These are phyloP conservation scores for Sanghuangporus baumii DNA, from an alignment of 1,284 basidiomycete species.

Conservation along the genomic window DNA sequence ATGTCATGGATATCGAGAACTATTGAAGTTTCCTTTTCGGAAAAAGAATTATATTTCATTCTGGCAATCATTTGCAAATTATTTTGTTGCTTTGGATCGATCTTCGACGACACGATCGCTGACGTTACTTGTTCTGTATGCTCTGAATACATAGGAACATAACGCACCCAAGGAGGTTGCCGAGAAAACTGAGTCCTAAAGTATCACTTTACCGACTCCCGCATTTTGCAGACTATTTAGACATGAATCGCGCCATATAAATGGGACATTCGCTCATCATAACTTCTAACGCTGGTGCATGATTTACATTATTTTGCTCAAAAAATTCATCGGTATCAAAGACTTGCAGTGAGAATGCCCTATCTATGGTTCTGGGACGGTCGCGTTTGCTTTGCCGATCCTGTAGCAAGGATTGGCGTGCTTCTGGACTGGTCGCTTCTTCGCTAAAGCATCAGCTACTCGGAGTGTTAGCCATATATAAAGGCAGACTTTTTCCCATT, in stretches of 20 bases:
- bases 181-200: not conserved
- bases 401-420: not conserved
- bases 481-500: not conserved
- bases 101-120: not conserved
- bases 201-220: not conserved
- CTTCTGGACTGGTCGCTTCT: not conserved
- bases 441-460: not conserved
- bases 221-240: not conserved
- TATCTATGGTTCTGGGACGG: not conserved
- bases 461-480: not conserved
- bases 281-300: not conserved
- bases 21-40: not conserved
- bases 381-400: not conserved
- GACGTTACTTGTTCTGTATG: not conserved
- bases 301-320: not conserved
- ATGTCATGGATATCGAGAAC: not conserved
- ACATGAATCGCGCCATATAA: not conserved
- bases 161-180: slow-evolving; percentile 8
- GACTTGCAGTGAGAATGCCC: not conserved
- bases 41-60: not conserved
- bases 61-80: not conserved
- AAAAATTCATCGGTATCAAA: not conserved
- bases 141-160: not conserved
- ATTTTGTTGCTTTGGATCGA: not conserved
- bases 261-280: not conserved